Evolutionary conservation across 805 yeast genomes (phyloP).

Genomic region (Schizosaccharomyces japonicus): DNA sequence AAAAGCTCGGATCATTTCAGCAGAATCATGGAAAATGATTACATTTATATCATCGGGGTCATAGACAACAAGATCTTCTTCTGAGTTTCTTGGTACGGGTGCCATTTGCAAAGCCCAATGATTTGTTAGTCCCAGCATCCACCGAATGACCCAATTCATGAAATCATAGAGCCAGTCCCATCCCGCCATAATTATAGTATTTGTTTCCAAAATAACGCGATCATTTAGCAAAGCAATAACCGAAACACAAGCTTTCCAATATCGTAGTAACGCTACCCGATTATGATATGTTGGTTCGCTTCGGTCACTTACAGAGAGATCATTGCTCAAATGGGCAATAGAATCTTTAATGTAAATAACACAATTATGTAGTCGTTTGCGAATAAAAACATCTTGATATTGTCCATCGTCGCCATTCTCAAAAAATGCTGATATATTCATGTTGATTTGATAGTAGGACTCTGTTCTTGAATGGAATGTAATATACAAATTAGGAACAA

Average conservation of each 20-base stretch:
- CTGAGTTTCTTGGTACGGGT: not conserved
- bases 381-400: not conserved
- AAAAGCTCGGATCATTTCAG: constrained; percentile 1
- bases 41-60: not conserved
- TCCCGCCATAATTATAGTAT: constrained; percentile 2
- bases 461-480: not conserved
- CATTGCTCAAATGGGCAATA: not conserved
- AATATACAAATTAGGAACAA: not conserved
- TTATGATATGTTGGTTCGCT: not conserved
- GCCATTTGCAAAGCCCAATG: constrained; percentile 3
- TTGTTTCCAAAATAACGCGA: not conserved
- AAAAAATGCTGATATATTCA: not conserved
- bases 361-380: not conserved
- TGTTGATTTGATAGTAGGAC: not conserved
- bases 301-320: not conserved
- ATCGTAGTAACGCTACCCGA: not conserved
- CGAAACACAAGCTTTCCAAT: constrained; percentile 2
- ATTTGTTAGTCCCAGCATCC: not conserved
- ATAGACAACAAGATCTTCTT: not conserved
- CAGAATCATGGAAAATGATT: not conserved
- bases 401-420: not conserved
- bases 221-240: not conserved
- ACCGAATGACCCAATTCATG: constrained; percentile 5
- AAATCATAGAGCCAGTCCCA: constrained; percentile 9
- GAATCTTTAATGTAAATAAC: not conserved